Conservation (phyloP, 225 moss, liverwort and hornwort species). For the Bryoerythrophyllum caledonicum region DNA sequence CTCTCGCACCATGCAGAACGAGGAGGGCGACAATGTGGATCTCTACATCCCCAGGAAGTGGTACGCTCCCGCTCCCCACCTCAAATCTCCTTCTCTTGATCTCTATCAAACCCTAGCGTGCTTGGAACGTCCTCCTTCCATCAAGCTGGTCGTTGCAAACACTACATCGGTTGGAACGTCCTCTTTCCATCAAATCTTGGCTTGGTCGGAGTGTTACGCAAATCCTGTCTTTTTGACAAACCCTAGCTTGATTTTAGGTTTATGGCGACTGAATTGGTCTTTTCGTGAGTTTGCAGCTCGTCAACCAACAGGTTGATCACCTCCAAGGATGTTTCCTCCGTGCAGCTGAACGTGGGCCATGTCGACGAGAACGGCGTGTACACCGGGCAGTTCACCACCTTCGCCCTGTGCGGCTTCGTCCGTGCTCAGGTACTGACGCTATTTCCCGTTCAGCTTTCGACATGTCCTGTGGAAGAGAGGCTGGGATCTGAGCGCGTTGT, state of each 20-base stretch:
- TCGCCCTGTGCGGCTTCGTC: constrained; percentile 56
- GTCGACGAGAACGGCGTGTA: constrained; percentile 55
- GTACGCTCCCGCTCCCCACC: background rate
- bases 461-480: background rate
- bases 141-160: no score
- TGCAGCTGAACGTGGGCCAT: constrained; percentile 55
- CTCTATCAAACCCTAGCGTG: background rate
- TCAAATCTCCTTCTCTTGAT: background rate
- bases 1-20: constrained; percentile 39
- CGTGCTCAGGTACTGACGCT: constrained; percentile 42
- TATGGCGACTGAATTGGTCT: background rate
- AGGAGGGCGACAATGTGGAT: constrained; percentile 43
- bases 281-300: constrained; percentile 31
- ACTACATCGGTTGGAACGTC: no score
- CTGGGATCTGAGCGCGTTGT: background rate
- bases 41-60: constrained; percentile 44
- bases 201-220: no score
- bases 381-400: constrained; percentile 56
- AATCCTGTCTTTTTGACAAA: no score
- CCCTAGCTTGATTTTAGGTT: background rate
- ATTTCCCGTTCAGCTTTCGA: background rate
- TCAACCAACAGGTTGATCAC: constrained; percentile 62
- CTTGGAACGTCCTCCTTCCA: no score
- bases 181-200: no score
- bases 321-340: constrained; percentile 52